Evolutionary conservation across 495 filamentous ascomycete genomes (phyloP), one percentile per base, ranked within the genome.

Genomic region (Staphylotrichum tortipilum): DNA sequence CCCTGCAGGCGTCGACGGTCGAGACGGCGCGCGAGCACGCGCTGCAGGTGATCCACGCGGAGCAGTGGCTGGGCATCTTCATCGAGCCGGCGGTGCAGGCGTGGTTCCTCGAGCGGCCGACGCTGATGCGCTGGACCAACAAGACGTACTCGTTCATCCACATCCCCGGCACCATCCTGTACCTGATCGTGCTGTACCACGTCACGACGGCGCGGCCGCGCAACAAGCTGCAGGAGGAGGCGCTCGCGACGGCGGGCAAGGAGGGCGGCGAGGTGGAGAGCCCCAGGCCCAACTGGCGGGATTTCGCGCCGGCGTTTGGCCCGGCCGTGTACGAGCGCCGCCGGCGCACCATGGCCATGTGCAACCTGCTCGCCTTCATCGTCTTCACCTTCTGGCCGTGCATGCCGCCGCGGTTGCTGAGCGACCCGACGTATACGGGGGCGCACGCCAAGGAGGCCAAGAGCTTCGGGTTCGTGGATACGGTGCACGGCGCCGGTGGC

Each of bases 81-180:
- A 65, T 88, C 44, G 72, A 81, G 44, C 72, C 80, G 28, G 82
- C 56, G 23, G 71, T 82, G 21, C 80, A 84, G 61, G 54, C 61
- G 19, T 76, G 69, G 64, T 82, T 82, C 52, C 66, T 82, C 35
- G 38, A 48, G 15, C 52, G 52, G 40, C 62, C 59, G 5, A 49
- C 42, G 35, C 58, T 62, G 34, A 55, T 60, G 53, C 54, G 45
- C 24, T 66, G 53, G 65, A 71, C 61, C 55, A 89, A 89, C 57
- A 73, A 79, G 59, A 76, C 78, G 12, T 89, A 89, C 60, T 86
- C 83, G 2, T 88, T 88, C 56, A 86, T 90, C 54, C 85, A 89
- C 63, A 89, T 90, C 47, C 86, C 85, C 0, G 85, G 84, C 12
- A 88, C 85, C 3, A 87, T 87, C 17, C 62, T 67, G 10, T 86